Percentiles rank a stretch among this genome's conserved stretches.
These are phyloP conservation scores for Articulospora tetracladia DNA, from an alignment of 495 filamentous ascomycete species.

Conservation along the genomic window DNA sequence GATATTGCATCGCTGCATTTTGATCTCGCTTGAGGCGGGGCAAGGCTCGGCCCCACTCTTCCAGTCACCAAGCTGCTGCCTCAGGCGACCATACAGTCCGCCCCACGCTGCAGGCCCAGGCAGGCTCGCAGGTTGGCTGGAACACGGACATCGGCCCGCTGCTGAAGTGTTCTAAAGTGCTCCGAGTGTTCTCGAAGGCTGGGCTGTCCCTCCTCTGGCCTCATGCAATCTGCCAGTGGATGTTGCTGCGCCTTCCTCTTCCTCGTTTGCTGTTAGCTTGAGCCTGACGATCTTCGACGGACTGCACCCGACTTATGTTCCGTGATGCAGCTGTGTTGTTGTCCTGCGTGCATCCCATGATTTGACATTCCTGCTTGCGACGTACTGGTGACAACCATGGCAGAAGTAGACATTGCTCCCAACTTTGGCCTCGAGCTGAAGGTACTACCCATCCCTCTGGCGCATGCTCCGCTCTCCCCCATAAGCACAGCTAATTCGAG, in stretches of 20 bases:
- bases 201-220: not conserved
- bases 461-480: not conserved
- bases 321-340: conserved; percentile 9
- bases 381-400: conserved; percentile 49
- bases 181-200: not conserved
- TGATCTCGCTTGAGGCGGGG: not conserved
- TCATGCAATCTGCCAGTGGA: not conserved
- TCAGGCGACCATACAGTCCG: not conserved
- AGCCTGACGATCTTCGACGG: not conserved
- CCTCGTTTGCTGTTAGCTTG: too few species aligned
- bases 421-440: conserved; percentile 89
- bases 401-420: conserved; percentile 67
- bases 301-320: not conserved
- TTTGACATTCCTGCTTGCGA: not conserved
- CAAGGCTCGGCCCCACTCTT: not conserved
- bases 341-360: conserved; percentile 13
- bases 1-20: too few species aligned
- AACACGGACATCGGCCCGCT: too few species aligned
- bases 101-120: too few species aligned
- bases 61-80: not conserved
- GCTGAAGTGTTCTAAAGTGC: too few species aligned
- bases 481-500: not conserved
- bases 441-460: conserved; percentile 43
- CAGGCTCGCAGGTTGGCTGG: too few species aligned
- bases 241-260: conserved; percentile 14